These are phyloP conservation scores for Lunasporangiospora selenospora DNA, from an alignment of 192 early-diverging fungal genomes.

Conservation along the genomic window DNA sequence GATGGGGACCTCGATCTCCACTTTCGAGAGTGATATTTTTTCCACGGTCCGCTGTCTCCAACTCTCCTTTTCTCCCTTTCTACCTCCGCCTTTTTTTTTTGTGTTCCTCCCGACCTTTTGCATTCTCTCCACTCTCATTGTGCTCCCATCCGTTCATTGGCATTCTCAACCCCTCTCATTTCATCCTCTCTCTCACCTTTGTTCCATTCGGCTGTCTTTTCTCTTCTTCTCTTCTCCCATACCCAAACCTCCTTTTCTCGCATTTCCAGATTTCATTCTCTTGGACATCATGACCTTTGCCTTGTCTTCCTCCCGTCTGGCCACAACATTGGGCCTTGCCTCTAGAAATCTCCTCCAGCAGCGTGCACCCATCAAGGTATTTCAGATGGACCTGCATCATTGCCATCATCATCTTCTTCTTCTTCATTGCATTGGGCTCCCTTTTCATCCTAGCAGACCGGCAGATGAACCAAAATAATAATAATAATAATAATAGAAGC, in stretches of 20 bases:
- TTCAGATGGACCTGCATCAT: too few species aligned
- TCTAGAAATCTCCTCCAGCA: slow-evolving; percentile 28
- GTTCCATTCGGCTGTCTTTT: too few species aligned
- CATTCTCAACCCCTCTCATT: slow-evolving; percentile 2
- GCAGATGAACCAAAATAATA: too few species aligned
- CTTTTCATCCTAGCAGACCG: too few species aligned
- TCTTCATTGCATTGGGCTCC: too few species aligned
- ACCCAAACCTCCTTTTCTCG: not conserved
- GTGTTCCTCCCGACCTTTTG: not conserved
- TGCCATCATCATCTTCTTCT: too few species aligned
- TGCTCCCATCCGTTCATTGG: not conserved
- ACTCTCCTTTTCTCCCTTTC: slow-evolving; percentile 2
- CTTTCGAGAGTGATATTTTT: not conserved
- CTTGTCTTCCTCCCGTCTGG: slow-evolving; percentile 19
- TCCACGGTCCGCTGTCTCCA: too few species aligned
- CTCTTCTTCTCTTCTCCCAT: not conserved
- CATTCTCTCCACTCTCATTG: not conserved
- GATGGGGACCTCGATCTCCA: not conserved
- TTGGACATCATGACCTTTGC: slow-evolving; percentile 34
- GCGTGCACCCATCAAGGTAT: slow-evolving; percentile 35
- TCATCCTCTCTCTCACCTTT: not conserved
- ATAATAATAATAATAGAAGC: too few species aligned
- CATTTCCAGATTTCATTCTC: not conserved
- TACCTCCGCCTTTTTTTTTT: slow-evolving; percentile 1
- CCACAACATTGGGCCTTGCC: slow-evolving; percentile 7